Evolutionary conservation across 2,329 filamentous ascomycete species (phyloP), one percentile per base, ranked within the genome.

Genomic region (Ophiostoma piceae): DNA sequence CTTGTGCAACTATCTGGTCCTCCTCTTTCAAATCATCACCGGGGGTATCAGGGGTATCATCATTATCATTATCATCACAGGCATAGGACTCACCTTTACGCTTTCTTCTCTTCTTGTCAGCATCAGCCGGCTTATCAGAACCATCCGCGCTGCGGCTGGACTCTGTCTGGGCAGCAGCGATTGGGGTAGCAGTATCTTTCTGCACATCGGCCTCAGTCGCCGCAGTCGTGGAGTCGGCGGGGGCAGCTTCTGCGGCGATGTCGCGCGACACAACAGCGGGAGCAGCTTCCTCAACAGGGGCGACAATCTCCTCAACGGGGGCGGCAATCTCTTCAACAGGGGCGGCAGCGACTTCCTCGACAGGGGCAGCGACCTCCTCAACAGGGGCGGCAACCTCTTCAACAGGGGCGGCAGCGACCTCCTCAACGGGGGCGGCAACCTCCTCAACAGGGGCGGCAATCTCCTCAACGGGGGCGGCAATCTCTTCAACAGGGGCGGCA

Each of bases 11-110:
- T 66, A 26, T 66, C 65, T 41, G 35, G 65, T 67, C 66, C 66
- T 67, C 66, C 66, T 67, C 66, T 67, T 67, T 9, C 19, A 67
- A 51, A 35, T 54, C 41, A 67, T 67, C 41, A 54, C 41, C 19
- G 7, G 66, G 41, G 66, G 66, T 35, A 66, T 66, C 64, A 26
- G 66, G 66, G 66, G 65, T 66, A 66, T 66, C 65, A 66, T 66
- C 65, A 66, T 66, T 16, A 43, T 41, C 65, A 66, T 66, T 43
- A 43, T 66, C 65, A 66, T 66, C 65, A 66, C 6, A 5, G 65
- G 22, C 39, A 47, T 66, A 11, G n/a, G 14, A 66, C 66, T 67
- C 66, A 67, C 66, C 66, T 67, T 67, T 67, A 22, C 26, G 43
- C 41, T 67, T 51, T 22, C 39, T 51, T 29, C 22, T 51, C 66